phyloP scores from a whole-genome alignment of 2,329 filamentous ascomycete species.

The Calonectria multiphialidica region DNA sequence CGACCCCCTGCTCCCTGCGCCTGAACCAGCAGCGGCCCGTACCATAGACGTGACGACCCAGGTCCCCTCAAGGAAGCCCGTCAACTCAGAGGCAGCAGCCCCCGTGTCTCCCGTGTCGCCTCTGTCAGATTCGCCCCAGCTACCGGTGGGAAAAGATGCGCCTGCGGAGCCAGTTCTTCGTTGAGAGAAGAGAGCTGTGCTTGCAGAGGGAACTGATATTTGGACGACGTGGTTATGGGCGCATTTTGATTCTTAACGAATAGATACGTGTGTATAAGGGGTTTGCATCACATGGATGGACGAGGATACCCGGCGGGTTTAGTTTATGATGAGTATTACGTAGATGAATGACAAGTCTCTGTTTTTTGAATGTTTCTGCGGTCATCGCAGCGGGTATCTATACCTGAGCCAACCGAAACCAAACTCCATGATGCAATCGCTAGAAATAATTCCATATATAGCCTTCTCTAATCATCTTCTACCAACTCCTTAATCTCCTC shows the following conservation, averaged over 20 bases:
- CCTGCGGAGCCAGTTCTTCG: slow-evolving; percentile 21
- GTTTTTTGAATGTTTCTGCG: slow-evolving; percentile 8
- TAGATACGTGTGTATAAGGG: slow-evolving; percentile 21
- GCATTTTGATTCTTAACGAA: slow-evolving; percentile 17
- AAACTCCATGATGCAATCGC: slow-evolving; percentile 22
- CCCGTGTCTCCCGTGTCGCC: slow-evolving; percentile 35
- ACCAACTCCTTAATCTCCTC: slow-evolving; percentile 76
- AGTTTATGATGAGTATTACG: slow-evolving; percentile 20
- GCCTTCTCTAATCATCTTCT: slow-evolving; percentile 65
- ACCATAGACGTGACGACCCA: not conserved
- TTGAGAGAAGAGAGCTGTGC: slow-evolving; percentile 13
- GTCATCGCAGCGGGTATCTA: slow-evolving; percentile 45
- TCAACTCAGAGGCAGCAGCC: not conserved
- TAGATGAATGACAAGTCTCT: slow-evolving; percentile 22
- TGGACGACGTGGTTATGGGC: slow-evolving; percentile 24
- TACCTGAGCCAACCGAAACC: slow-evolving; percentile 19
- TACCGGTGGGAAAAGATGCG: slow-evolving; percentile 21
- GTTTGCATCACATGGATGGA: slow-evolving; percentile 18
- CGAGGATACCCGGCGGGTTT: slow-evolving; percentile 17
- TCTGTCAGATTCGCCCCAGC: slow-evolving; percentile 27
- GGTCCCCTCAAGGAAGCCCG: not conserved
- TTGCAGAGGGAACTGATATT: not conserved
- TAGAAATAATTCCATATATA: not conserved
- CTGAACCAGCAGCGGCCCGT: slow-evolving; percentile 30
- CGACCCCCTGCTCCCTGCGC: slow-evolving; percentile 56